Base-by-base conservation (phyloP, 2,329 filamentous ascomycete species). In the Dactylellina leptospora region DNA sequence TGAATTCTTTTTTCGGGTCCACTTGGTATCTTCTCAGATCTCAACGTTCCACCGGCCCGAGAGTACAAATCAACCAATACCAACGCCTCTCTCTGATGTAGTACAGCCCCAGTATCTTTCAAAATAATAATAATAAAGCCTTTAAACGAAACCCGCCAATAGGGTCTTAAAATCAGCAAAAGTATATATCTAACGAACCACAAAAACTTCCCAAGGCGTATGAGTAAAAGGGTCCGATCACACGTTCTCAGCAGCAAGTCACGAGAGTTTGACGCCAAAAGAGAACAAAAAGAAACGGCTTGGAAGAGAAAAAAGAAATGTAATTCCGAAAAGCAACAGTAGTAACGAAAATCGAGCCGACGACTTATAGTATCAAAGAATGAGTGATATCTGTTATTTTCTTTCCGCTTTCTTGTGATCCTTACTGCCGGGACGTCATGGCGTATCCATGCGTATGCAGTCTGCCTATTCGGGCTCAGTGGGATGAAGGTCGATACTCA, bases 361-460 rank as follows among this genome's bases (percentile, higher is more conserved):
- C 13, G 36, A 40, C 36, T 10, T n/a, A 40, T 33, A 11, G 36
- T 40, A 4, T 16, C 36, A 40, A 56, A 20, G 44, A 50, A 33
- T 25, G 60, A 58, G 42, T 51, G 44, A 56, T 58, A 58, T 28
- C 42, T 58, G 45, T 54, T 48, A 23, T 42, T 66, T n/a, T 66
- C 30, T 33, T 36, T 33, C 30, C 40, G 47, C n/a, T n/a, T 51
- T n/a, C 27, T 51, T 51, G 23, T 51, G 20, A 36, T 53, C 48
- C 28, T 40, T 51, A 66, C 61, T 56, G 42, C 51, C 61, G 61
- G 28, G 16, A 36, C 33, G 51, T 48, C 53, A 63, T 62, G 42
- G 50, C 56, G 56, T 38, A 71, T 71, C 56, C 66, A 62, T 55
- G 48, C 51, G 58, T 47, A 48, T 70, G 64, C 56, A 70, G 5